Evolutionary conservation across 176 grass and related monocot species (phyloP).

Genomic region (Triticum monococcum): DNA sequence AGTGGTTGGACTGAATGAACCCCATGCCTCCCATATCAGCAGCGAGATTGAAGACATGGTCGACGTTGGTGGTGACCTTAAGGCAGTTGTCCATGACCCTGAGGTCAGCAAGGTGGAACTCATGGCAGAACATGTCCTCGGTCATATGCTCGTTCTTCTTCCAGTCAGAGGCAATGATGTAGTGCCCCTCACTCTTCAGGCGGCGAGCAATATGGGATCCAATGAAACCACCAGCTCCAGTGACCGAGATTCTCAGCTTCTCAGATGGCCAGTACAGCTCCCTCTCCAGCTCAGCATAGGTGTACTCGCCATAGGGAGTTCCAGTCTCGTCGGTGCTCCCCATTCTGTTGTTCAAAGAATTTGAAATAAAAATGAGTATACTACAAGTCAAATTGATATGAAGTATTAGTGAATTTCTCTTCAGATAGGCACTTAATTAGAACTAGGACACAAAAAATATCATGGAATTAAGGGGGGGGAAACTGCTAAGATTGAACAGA

Average conservation of each 20-base stretch:
- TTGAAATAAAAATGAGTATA: neutral
- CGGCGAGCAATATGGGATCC: conserved; percentile 68
- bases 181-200: conserved; percentile 70
- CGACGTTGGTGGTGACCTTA: conserved; percentile 38
- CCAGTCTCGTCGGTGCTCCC: conserved; percentile 45
- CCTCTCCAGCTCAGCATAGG: conserved; percentile 50
- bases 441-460: neutral
- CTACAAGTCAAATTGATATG: neutral
- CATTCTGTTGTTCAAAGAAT: conserved; percentile 52
- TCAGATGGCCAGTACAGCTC: conserved; percentile 68
- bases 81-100: conserved; percentile 65
- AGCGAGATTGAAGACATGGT: conserved; percentile 61
- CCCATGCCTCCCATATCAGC: conserved; percentile 66
- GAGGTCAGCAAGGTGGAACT: conserved; percentile 70
- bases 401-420: neutral
- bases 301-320: conserved; percentile 69
- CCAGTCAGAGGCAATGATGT: conserved; percentile 80
- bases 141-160: conserved; percentile 87
- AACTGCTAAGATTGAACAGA: neutral
- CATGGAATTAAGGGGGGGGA: neutral
- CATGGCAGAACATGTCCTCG: conserved; percentile 83
- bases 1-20: conserved; percentile 57
- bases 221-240: conserved; percentile 77
- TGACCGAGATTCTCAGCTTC: conserved; percentile 74
- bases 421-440: neutral